Conservation (phyloP, 345 rosid genomes). For the Melastoma malabathricum region DNA sequence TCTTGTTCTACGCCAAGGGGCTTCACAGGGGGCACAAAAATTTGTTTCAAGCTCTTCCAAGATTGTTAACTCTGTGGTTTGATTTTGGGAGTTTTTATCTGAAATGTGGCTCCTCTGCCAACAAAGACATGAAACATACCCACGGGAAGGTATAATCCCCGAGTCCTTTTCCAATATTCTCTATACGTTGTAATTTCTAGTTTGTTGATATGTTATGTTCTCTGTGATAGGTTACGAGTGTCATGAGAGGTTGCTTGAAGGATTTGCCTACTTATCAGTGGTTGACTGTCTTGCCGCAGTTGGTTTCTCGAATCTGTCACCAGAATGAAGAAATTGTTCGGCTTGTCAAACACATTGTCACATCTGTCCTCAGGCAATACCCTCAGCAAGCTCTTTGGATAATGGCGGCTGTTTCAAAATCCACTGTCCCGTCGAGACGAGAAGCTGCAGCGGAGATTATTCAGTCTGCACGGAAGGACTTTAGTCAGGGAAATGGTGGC, state of each 20-base stretch:
- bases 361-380: slow-evolving; percentile 73
- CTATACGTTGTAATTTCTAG: too few relatives aligned
- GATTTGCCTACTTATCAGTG: slow-evolving; percentile 94
- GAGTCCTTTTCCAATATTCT: neutral
- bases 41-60: slow-evolving; percentile 97
- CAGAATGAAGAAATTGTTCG: slow-evolving; percentile 76
- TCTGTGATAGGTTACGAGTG: slow-evolving; percentile 57
- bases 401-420: slow-evolving; percentile 96
- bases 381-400: slow-evolving; percentile 95
- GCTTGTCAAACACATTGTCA: slow-evolving; percentile 65
- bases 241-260: slow-evolving; percentile 87
- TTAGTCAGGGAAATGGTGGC: slow-evolving; percentile 53
- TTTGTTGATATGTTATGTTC: slow-evolving; percentile 6
- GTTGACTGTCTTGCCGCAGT: slow-evolving; percentile 86
- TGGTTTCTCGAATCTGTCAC: slow-evolving; percentile 97
- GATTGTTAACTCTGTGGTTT: slow-evolving; percentile 92
- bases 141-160: slow-evolving; percentile 47
- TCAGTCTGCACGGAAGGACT: slow-evolving; percentile 76
- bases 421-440: slow-evolving; percentile 82
- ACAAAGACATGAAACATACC: slow-evolving; percentile 54
- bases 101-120: slow-evolving; percentile 35
- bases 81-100: slow-evolving; percentile 81
- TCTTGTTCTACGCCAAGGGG: slow-evolving; percentile 82
- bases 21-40: slow-evolving; percentile 86
- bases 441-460: slow-evolving; percentile 93